phyloP scores from a whole-genome alignment of 2,329 filamentous ascomycete species.

The Nakataea oryzae region DNA sequence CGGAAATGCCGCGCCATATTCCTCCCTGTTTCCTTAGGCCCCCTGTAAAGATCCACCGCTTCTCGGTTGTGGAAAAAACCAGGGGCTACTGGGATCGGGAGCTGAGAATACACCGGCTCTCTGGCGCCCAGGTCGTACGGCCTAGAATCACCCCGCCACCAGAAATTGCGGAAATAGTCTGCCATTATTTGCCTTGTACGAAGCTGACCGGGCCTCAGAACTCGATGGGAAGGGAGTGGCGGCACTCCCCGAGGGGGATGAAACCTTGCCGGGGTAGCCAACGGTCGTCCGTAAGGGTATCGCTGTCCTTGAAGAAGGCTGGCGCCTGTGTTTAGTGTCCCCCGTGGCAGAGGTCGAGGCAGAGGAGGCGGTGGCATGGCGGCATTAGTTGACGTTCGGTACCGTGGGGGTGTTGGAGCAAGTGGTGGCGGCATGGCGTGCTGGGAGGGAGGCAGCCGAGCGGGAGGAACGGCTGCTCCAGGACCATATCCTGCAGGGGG shows the following conservation, averaged over 20 bases:
- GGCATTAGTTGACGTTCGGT: no score
- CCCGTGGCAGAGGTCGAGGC: no score
- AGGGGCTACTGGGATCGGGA: background rate
- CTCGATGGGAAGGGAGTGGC: background rate
- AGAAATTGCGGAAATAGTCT: background rate
- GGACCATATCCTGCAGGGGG: background rate
- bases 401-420: no score
- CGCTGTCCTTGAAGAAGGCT: background rate
- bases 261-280: background rate
- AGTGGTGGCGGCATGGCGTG: no score
- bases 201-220: background rate
- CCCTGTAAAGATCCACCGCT: background rate
- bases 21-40: background rate
- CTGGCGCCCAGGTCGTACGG: background rate
- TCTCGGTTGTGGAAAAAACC: background rate
- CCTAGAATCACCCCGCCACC: background rate
- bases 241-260: background rate
- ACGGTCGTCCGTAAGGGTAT: background rate
- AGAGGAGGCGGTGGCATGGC: no score
- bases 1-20: background rate
- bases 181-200: background rate
- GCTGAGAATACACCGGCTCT: background rate
- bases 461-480: background rate
- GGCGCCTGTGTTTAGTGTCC: background rate
- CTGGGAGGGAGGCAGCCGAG: background rate